Evolutionary conservation across 495 filamentous ascomycete genomes (phyloP).

Genomic region (Penicillium bialowiezense): DNA sequence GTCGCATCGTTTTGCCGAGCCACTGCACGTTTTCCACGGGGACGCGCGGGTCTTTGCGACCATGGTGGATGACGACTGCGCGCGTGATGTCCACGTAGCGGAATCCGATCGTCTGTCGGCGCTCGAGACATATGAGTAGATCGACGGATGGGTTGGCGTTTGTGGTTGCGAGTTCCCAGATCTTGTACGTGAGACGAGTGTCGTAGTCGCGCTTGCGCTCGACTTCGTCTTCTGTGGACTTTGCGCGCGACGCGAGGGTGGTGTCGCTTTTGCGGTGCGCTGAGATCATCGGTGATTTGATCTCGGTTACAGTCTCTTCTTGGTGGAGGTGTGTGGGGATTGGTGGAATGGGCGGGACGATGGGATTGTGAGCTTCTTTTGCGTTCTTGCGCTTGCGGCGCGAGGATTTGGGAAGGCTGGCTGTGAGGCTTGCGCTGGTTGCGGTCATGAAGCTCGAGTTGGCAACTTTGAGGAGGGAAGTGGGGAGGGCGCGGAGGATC

Average conservation of each 20-base stretch:
- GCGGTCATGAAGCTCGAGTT: slow-evolving; percentile 94
- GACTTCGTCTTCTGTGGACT: slow-evolving; percentile 38
- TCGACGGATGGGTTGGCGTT: slow-evolving; percentile 94
- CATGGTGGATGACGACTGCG: slow-evolving; percentile 89
- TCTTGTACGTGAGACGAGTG: slow-evolving; percentile 78
- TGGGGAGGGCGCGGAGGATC: slow-evolving; percentile 86
- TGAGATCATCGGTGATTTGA: slow-evolving; percentile 19
- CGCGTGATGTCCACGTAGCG: slow-evolving; percentile 94
- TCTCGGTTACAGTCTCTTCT: slow-evolving; percentile 25
- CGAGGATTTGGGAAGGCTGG: slow-evolving; percentile 72
- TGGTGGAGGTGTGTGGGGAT: slow-evolving; percentile 28
- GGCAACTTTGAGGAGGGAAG: slow-evolving; percentile 86
- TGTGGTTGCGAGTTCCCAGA: slow-evolving; percentile 91
- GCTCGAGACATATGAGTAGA: slow-evolving; percentile 87
- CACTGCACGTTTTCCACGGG: slow-evolving; percentile 93
- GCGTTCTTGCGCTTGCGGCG: slow-evolving; percentile 61
- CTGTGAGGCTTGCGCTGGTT: slow-evolving; percentile 85
- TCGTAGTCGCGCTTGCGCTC: slow-evolving; percentile 83
- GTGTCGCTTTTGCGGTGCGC: slow-evolving; percentile 21
- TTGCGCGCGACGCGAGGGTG: slow-evolving; percentile 21
- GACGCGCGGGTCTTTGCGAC: slow-evolving; percentile 84
- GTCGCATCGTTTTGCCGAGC: slow-evolving; percentile 89
- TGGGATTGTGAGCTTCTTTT: slow-evolving; percentile 31
- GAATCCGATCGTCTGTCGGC: slow-evolving; percentile 89
- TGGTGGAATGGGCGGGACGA: slow-evolving; percentile 34